Conservation (phyloP, 1,139 yeast species). For the Blastobotrys arbuscula region DNA sequence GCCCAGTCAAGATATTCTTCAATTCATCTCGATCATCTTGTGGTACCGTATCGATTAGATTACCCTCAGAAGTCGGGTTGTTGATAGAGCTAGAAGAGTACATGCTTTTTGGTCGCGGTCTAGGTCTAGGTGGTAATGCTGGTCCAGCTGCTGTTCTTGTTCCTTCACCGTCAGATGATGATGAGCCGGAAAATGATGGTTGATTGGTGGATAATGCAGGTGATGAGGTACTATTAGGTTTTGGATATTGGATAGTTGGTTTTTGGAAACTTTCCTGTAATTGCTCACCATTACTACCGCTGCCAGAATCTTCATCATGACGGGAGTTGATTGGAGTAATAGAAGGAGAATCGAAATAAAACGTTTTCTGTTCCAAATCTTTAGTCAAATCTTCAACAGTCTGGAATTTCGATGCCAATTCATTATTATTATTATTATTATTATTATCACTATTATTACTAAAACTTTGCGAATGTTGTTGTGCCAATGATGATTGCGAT, state of each 20-base stretch:
- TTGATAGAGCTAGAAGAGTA: constrained; percentile 3
- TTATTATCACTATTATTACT: background rate
- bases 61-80: background rate
- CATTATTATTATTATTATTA: background rate
- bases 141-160: background rate
- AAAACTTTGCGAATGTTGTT: background rate
- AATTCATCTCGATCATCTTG: constrained; percentile 29
- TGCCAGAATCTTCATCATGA: background rate
- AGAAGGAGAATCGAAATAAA: constrained; percentile 16
- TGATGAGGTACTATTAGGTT: background rate
- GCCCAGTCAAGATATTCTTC: constrained; percentile 34
- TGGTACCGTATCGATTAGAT: constrained; percentile 19
- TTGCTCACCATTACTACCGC: background rate
- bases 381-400: constrained; percentile 33
- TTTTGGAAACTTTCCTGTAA: too few relatives aligned
- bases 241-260: background rate
- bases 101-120: constrained; percentile 18
- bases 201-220: background rate
- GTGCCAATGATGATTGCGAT: background rate
- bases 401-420: constrained; percentile 26
- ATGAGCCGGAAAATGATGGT: background rate
- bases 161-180: constrained; percentile 3
- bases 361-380: constrained; percentile 23
- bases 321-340: constrained; percentile 2
- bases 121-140: background rate